phyloP scores from a whole-genome alignment of 768 basidiomycete genomes.

The Piloderma croceum region DNA sequence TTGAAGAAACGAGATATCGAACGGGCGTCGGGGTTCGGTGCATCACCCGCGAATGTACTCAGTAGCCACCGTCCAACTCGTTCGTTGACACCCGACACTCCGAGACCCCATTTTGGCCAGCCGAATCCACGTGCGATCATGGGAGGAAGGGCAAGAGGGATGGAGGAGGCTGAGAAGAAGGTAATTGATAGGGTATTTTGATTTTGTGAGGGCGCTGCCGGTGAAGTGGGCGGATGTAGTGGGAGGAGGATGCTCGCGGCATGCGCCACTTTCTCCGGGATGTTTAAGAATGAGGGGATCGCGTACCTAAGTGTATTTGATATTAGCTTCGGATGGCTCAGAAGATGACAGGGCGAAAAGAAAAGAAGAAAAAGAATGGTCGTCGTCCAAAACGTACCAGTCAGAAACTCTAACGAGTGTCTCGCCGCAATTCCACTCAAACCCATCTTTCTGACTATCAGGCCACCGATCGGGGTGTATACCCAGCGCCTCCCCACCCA shows the following conservation, averaged over 20 bases:
- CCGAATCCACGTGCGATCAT: conserved; percentile 78
- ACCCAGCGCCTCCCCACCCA: conserved; percentile 64
- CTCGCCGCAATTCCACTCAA: conserved; percentile 71
- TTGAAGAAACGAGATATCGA: too few relatives aligned
- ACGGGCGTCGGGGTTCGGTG: too few relatives aligned
- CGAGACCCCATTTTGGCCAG: conserved; percentile 69
- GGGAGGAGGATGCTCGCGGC: conserved; percentile 51
- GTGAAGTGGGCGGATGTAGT: too few relatives aligned
- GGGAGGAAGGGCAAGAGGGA: conserved; percentile 78
- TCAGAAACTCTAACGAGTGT: conserved; percentile 75
- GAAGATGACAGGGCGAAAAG: conserved; percentile 3
- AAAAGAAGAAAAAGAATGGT: conserved; percentile 1
- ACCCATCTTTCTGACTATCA: conserved; percentile 65
- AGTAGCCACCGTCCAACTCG: conserved; percentile 71
- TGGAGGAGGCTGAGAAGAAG: conserved; percentile 74
- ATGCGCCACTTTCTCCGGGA: conserved; percentile 73
- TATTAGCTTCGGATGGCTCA: neutral
- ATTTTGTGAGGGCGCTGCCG: neutral
- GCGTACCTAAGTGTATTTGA: conserved; percentile 57
- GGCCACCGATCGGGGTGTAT: conserved; percentile 89
- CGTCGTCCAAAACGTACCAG: conserved; percentile 61
- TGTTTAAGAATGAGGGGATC: conserved; percentile 72
- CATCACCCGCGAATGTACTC: conserved; percentile 33
- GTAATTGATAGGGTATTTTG: conserved; percentile 64
- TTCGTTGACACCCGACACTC: conserved; percentile 82